Percentiles rank a stretch among this genome's conserved stretches.
phyloP scores from a whole-genome alignment of 139 green algal species.

The Chlamydomonas sphaeroides region DNA sequence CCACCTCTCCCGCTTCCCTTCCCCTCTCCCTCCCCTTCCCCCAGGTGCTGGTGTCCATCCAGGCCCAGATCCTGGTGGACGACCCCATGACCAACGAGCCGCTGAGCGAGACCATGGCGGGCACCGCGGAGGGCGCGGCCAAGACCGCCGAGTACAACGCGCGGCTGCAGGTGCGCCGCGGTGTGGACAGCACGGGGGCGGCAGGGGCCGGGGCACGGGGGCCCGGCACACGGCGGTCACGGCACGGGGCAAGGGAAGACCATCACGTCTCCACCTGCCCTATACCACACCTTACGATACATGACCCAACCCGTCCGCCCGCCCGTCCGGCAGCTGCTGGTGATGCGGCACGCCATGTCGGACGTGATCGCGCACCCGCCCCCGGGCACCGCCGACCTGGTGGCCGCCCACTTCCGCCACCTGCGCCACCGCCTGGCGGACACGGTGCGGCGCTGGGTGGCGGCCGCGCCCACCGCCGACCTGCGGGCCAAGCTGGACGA shows the following conservation, averaged over 20 bases:
- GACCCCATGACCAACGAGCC: constrained; percentile 74
- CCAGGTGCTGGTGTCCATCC: constrained; percentile 81
- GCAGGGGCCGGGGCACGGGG: too few species aligned
- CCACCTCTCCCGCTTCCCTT: too few species aligned
- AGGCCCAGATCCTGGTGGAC: constrained; percentile 67
- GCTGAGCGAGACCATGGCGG: constrained; percentile 64
- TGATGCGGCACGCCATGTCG: constrained; percentile 79
- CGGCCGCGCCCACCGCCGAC: constrained; percentile 30
- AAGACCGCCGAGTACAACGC: constrained; percentile 71
- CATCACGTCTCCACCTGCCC: too few species aligned
- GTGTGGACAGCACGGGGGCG: background rate
- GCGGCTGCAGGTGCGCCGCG: constrained; percentile 51
- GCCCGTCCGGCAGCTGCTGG: too few species aligned
- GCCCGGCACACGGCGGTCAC: too few species aligned
- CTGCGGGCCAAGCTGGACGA: constrained; percentile 43
- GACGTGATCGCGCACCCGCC: constrained; percentile 67
- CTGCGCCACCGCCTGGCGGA: constrained; percentile 55
- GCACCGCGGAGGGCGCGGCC: constrained; percentile 55
- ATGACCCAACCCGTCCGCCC: too few species aligned
- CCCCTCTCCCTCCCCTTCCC: background rate
- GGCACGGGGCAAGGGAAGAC: too few species aligned
- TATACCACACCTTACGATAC: too few species aligned
- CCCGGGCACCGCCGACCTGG: constrained; percentile 68
- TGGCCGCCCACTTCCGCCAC: constrained; percentile 60
- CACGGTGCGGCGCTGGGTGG: constrained; percentile 39